Conservation (phyloP, 169 alveolate species). For the Babesia bovis region DNA sequence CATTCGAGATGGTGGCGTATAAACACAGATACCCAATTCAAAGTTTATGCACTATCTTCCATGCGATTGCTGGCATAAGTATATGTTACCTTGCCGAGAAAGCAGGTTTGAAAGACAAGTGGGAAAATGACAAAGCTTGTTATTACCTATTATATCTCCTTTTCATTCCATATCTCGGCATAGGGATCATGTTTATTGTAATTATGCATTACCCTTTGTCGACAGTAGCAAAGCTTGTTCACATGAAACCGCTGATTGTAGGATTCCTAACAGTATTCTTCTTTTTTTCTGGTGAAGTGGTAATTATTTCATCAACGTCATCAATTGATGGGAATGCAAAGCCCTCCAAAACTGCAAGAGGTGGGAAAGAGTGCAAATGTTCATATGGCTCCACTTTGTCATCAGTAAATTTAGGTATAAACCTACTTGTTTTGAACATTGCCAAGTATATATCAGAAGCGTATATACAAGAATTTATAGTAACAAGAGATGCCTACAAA, state of each 20-base stretch:
- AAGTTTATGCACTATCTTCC: neutral
- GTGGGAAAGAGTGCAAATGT: neutral
- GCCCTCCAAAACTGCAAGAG: neutral
- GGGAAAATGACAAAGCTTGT: neutral
- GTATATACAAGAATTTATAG: conserved; percentile 7
- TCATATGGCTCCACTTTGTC: neutral
- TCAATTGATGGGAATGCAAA: conserved; percentile 18
- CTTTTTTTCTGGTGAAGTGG: neutral
- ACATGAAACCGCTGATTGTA: conserved; percentile 17
- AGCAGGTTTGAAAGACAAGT: neutral
- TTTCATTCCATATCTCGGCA: neutral
- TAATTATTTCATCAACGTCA: neutral
- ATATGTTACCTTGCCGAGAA: neutral
- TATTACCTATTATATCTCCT: conserved; percentile 11
- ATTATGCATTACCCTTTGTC: conserved; percentile 25
- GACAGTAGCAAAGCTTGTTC: neutral
- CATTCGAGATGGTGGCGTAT: conserved; percentile 27
- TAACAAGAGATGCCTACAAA: neutral
- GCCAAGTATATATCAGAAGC: conserved; percentile 28
- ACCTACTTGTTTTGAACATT: conserved; percentile 14
- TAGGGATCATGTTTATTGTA: neutral
- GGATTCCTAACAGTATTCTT: conserved; percentile 23
- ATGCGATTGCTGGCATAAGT: conserved; percentile 2
- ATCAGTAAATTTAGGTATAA: conserved; percentile 5
- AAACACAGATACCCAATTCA: conserved; percentile 24